Evolutionary conservation across 2,329 filamentous ascomycete genomes (phyloP).

Genomic region (Nothophoma quercina): DNA sequence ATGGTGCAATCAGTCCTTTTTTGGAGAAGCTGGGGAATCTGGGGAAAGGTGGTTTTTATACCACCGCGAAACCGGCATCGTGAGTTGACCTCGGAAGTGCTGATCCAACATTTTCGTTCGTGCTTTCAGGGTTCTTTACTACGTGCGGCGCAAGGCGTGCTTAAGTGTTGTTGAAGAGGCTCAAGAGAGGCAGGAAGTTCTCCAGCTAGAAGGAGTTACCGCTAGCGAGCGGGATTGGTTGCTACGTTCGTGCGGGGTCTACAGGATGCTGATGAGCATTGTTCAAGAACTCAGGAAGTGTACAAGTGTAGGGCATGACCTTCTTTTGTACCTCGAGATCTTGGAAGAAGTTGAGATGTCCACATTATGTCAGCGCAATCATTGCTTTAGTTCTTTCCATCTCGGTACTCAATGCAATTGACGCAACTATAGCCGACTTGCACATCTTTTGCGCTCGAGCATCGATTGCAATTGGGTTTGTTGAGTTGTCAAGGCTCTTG

Average conservation of each 20-base stretch:
- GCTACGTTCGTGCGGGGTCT: too few species aligned
- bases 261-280: too few species aligned
- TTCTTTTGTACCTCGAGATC: background rate
- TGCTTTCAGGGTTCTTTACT: constrained; percentile 5
- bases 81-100: background rate
- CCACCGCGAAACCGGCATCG: background rate
- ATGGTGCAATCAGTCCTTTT: background rate
- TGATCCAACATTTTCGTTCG: background rate
- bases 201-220: background rate
- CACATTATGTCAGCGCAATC: too few species aligned
- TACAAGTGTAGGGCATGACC: too few species aligned
- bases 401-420: constrained; percentile 1
- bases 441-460: background rate
- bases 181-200: background rate
- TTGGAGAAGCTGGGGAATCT: background rate
- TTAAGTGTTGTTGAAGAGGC: background rate
- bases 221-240: constrained; percentile 3
- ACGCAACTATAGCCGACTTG: too few species aligned
- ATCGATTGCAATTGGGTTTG: background rate
- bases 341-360: too few species aligned
- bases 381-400: too few species aligned
- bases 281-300: too few species aligned
- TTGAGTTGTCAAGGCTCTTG: background rate
- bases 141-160: constrained; percentile 4
- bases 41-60: background rate